A percentile compares a stretch with the other conserved stretches of the same genome.
These are phyloP conservation scores for Lolium perenne DNA, from an alignment of 176 grass and related monocot species.

Conservation along the genomic window DNA sequence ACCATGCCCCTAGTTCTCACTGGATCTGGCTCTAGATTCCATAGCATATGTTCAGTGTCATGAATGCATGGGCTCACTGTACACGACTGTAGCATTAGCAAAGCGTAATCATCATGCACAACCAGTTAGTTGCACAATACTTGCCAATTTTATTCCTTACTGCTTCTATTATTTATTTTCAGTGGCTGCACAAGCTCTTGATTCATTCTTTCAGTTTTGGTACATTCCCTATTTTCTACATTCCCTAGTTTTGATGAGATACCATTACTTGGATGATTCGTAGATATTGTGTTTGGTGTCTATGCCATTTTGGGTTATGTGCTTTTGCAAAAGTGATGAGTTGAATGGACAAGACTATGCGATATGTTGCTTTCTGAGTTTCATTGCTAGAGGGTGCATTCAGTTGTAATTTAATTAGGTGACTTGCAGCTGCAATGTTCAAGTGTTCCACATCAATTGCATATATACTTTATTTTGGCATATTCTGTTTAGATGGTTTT, in stretches of 20 bases:
- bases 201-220: slow-evolving; percentile 11
- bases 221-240: neutral
- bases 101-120: neutral
- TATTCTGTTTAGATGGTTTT: neutral
- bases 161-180: slow-evolving; percentile 10
- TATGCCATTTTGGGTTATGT: slow-evolving; percentile 31
- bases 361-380: slow-evolving; percentile 2
- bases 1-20: slow-evolving; percentile 3
- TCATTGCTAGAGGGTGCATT: slow-evolving; percentile 17
- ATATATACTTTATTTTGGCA: neutral
- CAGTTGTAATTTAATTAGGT: slow-evolving; percentile 13
- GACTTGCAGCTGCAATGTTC: neutral
- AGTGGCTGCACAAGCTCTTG: neutral
- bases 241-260: neutral
- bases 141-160: slow-evolving; percentile 8
- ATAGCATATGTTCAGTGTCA: neutral
- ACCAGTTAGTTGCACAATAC: neutral
- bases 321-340: neutral
- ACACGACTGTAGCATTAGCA: neutral
- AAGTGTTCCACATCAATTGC: slow-evolving; percentile 6
- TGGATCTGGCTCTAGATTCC: neutral
- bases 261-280: neutral
- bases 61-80: slow-evolving; percentile 6
- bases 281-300: slow-evolving; percentile 2
- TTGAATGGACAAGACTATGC: neutral